These are phyloP conservation scores for Cryphonectria japonica DNA, from an alignment of 2,329 filamentous ascomycete genomes.

Conservation along the genomic window DNA sequence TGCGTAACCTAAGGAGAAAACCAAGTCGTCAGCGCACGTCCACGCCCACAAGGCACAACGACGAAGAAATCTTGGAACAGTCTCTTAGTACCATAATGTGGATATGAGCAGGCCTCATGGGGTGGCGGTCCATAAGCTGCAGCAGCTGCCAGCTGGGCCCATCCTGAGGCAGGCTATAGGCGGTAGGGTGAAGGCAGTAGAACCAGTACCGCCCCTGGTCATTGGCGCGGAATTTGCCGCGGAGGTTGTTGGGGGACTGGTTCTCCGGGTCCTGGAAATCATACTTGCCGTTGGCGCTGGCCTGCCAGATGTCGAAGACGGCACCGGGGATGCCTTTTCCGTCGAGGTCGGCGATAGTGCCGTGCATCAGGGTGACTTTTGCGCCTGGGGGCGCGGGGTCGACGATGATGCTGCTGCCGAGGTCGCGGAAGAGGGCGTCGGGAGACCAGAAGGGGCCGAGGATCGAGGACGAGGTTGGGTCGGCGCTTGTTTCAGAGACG, in stretches of 20 bases:
- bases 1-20: constrained; percentile 38
- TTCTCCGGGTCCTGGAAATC: constrained; percentile 65
- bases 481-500: constrained; percentile 41
- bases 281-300: constrained; percentile 61
- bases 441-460: constrained; percentile 70
- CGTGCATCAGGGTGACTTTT: constrained; percentile 60
- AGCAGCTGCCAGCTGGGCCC: constrained; percentile 37
- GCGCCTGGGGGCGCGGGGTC: constrained; percentile 38
- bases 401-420: constrained; percentile 58
- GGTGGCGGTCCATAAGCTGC: constrained; percentile 34
- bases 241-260: constrained; percentile 64
- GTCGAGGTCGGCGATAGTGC: constrained; percentile 36
- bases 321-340: constrained; percentile 43
- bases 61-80: neutral
- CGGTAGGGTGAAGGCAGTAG: constrained; percentile 66
- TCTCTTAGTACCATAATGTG: constrained; percentile 31
- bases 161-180: constrained; percentile 64
- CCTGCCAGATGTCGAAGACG: constrained; percentile 65
- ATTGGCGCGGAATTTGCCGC: constrained; percentile 66
- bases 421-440: constrained; percentile 60
- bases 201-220: constrained; percentile 64
- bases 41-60: neutral
- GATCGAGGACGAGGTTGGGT: constrained; percentile 66
- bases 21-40: constrained; percentile 32
- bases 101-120: constrained; percentile 34